These are phyloP conservation scores for Sanghuangporus sanghuang DNA, from an alignment of 1,284 basidiomycete genomes.

Conservation along the genomic window DNA sequence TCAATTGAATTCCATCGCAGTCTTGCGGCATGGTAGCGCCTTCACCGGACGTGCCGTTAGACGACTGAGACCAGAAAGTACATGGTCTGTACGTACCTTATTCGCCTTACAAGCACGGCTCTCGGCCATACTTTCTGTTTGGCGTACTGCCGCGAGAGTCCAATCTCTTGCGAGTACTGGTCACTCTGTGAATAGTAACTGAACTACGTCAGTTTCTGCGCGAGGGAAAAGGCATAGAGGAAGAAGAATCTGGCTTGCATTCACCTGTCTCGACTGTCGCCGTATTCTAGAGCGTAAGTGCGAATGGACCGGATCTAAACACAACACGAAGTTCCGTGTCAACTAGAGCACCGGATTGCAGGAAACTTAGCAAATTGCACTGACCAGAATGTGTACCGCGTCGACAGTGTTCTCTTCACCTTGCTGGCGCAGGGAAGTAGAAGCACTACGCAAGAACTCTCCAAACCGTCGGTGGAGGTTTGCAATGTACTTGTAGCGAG, in stretches of 20 bases:
- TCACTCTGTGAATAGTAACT: slow-evolving; percentile 59
- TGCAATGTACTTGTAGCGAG: slow-evolving; percentile 60
- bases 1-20: slow-evolving; percentile 70
- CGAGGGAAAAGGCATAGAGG: not conserved
- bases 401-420: slow-evolving; percentile 89
- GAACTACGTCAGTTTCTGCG: slow-evolving; percentile 3
- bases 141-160: slow-evolving; percentile 60
- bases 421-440: slow-evolving; percentile 58
- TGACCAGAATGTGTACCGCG: slow-evolving; percentile 65
- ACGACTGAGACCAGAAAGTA: not conserved
- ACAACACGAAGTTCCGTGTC: not conserved
- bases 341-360: not conserved
- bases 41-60: slow-evolving; percentile 23
- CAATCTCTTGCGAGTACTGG: slow-evolving; percentile 56
- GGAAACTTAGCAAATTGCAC: slow-evolving; percentile 21
- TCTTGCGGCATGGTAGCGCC: slow-evolving; percentile 63
- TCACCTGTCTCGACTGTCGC: slow-evolving; percentile 61
- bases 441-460: slow-evolving; percentile 67
- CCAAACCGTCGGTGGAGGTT: slow-evolving; percentile 64
- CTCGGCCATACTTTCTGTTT: slow-evolving; percentile 69
- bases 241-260: slow-evolving; percentile 6
- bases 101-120: slow-evolving; percentile 58
- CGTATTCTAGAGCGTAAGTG: slow-evolving; percentile 66
- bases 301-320: slow-evolving; percentile 55
- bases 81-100: slow-evolving; percentile 38